Evolutionary conservation across 176 grass and related monocot species (phyloP).

Genomic region (Carex parvula): DNA sequence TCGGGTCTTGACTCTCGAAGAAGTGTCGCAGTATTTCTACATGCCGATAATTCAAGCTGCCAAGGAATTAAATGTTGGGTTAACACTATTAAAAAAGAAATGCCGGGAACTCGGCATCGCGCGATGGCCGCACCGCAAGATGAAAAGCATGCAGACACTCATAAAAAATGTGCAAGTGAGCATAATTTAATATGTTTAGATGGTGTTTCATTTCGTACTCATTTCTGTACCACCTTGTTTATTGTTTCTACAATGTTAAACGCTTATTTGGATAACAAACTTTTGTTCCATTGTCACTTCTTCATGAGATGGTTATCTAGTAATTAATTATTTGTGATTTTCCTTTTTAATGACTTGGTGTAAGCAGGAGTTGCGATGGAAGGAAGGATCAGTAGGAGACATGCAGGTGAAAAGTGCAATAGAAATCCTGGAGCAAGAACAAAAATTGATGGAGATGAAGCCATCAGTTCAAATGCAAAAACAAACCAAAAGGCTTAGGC

Average conservation of each 20-base stretch:
- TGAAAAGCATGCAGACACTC: conserved; percentile 27
- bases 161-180: conserved; percentile 23
- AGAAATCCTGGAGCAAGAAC: conserved; percentile 8
- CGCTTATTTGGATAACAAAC: neutral
- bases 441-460: conserved; percentile 21
- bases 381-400: neutral
- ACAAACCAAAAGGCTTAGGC: conserved; percentile 1
- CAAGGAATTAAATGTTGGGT: conserved; percentile 25
- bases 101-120: conserved; percentile 20
- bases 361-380: conserved; percentile 13
- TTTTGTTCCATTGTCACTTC: neutral
- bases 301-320: neutral
- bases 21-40: conserved; percentile 26
- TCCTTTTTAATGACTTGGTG: neutral
- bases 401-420: neutral
- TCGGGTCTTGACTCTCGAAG: neutral
- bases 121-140: conserved; percentile 6
- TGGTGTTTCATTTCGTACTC: neutral
- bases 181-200: neutral
- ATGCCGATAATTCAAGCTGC: conserved; percentile 28
- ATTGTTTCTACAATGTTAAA: neutral
- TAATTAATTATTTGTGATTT: neutral
- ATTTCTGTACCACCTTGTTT: neutral
- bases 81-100: conserved; percentile 22
- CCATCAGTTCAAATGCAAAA: conserved; percentile 9